Evolutionary conservation across 495 filamentous ascomycete genomes (phyloP).

Genomic region (Usnea hakonensis): DNA sequence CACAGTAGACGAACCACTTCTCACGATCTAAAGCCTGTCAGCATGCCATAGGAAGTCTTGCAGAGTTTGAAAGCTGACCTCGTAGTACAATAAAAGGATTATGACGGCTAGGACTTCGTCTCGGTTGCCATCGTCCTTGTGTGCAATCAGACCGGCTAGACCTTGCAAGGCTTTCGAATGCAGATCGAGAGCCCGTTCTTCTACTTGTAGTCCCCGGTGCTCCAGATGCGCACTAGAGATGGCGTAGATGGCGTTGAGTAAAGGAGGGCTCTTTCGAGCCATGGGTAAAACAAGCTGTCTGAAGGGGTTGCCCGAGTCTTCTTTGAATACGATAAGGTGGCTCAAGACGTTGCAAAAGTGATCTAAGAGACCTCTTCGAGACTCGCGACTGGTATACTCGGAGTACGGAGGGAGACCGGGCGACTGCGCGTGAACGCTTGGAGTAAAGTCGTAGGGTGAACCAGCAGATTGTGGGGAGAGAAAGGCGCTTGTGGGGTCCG

Average conservation of each 20-base stretch:
- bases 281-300: constrained; percentile 53
- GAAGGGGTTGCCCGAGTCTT: constrained; percentile 56
- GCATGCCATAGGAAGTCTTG: neutral
- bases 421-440: constrained; percentile 18
- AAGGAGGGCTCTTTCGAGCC: constrained; percentile 42
- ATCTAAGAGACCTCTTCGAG: constrained; percentile 49
- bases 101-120: constrained; percentile 55
- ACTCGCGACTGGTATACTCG: constrained; percentile 48
- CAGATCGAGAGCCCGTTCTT: constrained; percentile 51
- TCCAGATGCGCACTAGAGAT: constrained; percentile 53
- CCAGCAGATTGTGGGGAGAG: constrained; percentile 25
- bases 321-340: constrained; percentile 55
- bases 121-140: constrained; percentile 40
- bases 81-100: constrained; percentile 57
- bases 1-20: constrained; percentile 49
- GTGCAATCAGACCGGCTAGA: constrained; percentile 48
- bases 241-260: constrained; percentile 52
- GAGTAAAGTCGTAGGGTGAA: constrained; percentile 38
- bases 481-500: constrained; percentile 26
- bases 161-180: constrained; percentile 53
- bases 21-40: constrained; percentile 43
- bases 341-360: constrained; percentile 58
- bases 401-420: constrained; percentile 40
- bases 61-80: constrained; percentile 36
- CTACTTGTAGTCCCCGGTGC: constrained; percentile 46